Evolutionary conservation across 1,139 yeast species (phyloP).

Genomic region (Scheffersomyces stambukii): DNA sequence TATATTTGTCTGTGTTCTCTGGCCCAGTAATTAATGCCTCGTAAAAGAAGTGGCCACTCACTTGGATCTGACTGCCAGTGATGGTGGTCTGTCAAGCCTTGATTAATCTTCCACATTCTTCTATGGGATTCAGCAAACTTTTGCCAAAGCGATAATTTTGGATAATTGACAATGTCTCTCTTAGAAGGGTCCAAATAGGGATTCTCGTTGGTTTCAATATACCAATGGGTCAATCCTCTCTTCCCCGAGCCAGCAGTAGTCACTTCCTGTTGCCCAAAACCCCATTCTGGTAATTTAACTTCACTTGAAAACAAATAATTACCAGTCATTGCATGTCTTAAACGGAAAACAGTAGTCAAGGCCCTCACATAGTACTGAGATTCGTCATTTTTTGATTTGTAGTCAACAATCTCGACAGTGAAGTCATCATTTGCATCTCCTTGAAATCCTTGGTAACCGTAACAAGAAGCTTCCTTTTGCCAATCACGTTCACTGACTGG

Average conservation of each 20-base stretch:
- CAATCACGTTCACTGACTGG: slow-evolving; percentile 92
- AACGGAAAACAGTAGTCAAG: slow-evolving; percentile 76
- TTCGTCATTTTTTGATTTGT: slow-evolving; percentile 49
- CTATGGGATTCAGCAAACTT: slow-evolving; percentile 77
- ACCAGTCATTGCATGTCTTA: slow-evolving; percentile 87
- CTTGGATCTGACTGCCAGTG: slow-evolving; percentile 83
- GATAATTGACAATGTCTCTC: slow-evolving; percentile 50
- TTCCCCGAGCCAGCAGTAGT: slow-evolving; percentile 84
- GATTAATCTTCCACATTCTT: slow-evolving; percentile 90
- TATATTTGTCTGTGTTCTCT: slow-evolving; percentile 74
- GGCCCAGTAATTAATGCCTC: slow-evolving; percentile 97
- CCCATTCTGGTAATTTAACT: slow-evolving; percentile 91
- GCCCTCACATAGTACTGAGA: slow-evolving; percentile 70
- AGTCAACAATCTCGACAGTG: slow-evolving; percentile 76
- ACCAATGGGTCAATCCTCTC: slow-evolving; percentile 76
- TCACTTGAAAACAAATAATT: slow-evolving; percentile 85
- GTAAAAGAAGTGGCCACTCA: slow-evolving; percentile 82
- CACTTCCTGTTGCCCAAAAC: slow-evolving; percentile 94
- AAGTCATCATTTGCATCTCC: slow-evolving; percentile 98
- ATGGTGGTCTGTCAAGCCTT: slow-evolving; percentile 80
- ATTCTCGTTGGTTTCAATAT: slow-evolving; percentile 73
- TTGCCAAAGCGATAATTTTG: slow-evolving; percentile 55
- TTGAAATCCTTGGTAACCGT: slow-evolving; percentile 84
- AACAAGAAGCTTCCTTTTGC: slow-evolving; percentile 92
- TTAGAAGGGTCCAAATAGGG: slow-evolving; percentile 18